Evolutionary conservation across 2,329 filamentous ascomycete genomes (phyloP).

Genomic region (Fusarium austroafricanum): DNA sequence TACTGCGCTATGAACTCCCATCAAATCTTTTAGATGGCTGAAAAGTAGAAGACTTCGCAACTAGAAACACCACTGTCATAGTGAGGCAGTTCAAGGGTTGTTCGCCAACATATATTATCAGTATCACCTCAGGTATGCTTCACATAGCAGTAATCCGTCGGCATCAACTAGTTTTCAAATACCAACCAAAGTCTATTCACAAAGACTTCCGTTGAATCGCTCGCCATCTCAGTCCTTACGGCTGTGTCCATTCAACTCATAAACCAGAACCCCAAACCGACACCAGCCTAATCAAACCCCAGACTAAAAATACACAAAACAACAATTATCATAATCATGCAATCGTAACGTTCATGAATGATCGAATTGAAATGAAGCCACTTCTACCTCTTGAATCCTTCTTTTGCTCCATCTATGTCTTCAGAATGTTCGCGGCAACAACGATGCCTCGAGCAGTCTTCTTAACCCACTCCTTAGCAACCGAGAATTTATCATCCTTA

Average conservation of each 20-base stretch:
- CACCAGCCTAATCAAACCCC: not conserved
- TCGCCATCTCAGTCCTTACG: not conserved
- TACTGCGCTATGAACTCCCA: too few species aligned
- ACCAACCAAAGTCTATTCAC: not conserved
- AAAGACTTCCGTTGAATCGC: rapidly evolving
- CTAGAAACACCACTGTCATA: too few species aligned
- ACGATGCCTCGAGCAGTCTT: constrained; percentile 52
- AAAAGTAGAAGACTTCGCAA: too few species aligned
- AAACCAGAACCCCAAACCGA: too few species aligned
- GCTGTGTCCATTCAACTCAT: not conserved
- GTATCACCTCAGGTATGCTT: too few species aligned
- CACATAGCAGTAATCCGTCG: too few species aligned
- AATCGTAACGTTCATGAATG: constrained; percentile 14
- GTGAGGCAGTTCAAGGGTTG: too few species aligned
- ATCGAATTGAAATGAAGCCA: constrained; percentile 6
- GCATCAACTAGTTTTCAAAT: too few species aligned
- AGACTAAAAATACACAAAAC: not conserved
- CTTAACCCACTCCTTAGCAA: constrained; percentile 52
- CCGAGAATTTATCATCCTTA: constrained; percentile 39
- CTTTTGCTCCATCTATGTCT: constrained; percentile 13
- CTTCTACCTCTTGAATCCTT: rapidly evolving
- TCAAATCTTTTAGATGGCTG: too few species aligned
- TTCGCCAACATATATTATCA: too few species aligned
- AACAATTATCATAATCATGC: constrained; percentile 8
- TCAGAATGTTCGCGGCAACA: constrained; percentile 51